Base-by-base conservation (phyloP, 305 asterid genomes). In the Striga hermonthica region DNA sequence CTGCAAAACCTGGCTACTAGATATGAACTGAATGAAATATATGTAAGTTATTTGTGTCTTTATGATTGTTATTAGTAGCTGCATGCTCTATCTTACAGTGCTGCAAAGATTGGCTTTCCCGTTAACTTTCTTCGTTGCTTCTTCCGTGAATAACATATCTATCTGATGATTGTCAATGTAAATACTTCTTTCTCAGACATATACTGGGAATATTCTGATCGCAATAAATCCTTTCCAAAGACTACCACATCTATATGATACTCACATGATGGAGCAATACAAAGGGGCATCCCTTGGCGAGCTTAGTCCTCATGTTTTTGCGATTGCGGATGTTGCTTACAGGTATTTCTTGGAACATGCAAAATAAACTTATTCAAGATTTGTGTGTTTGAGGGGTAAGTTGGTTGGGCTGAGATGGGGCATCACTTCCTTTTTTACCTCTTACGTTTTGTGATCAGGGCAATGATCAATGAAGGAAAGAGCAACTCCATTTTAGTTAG, bases 191-290 rank as follows among this genome's bases (percentile, higher is more conserved):
- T 73, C 59, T 60, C 92, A 93, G 99, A 93, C 99, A 15, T 93
- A 93, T 81, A 93, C 99, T 31, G 97, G 99, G 69, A 93, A 93
- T 73, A 93, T 93, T 75, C 83, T 93, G 85, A 93, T 93, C 68
- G 99, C 99, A 45, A 84, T 93, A 53, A 93, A 93, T 77, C 99
- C 99, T 78, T 93, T 93, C 62, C 99, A 93, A 90, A 88, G 95
- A 83, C 76, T 93, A 74, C 95, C 99, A 75, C 99, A 93, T 84
- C 95, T 93, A 39, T 93, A 93, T 73, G 96, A 93, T 74, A 86
- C 96, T 72, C 93, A 90, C 83, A 93, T 93, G 99, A 93, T 93
- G 99, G 95, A 88, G 78, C 99, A 93, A 80, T 93, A 93, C 81
- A 90, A 90, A 90, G 99, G 99, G 73, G 96, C 93, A 1, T 84